Conservation (phyloP, 768 basidiomycete genomes). For the Pleurotus platypus region DNA sequence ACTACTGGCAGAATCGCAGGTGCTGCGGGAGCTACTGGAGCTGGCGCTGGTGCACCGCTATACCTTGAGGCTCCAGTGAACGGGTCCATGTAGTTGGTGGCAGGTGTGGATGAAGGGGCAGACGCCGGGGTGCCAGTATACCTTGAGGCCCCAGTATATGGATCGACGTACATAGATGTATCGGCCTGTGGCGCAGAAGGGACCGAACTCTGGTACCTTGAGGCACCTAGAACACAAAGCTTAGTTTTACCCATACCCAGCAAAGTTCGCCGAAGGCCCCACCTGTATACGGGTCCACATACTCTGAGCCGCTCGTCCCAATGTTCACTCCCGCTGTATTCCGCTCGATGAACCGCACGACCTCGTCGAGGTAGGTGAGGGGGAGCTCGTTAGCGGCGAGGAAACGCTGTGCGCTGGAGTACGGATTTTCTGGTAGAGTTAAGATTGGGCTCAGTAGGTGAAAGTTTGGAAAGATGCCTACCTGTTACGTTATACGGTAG, state of each 20-base stretch:
- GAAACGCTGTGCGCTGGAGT: slow-evolving; percentile 85
- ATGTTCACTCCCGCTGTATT: slow-evolving; percentile 80
- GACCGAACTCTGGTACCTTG: slow-evolving; percentile 1
- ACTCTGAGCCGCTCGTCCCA: slow-evolving; percentile 54
- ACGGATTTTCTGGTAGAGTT: slow-evolving; percentile 77
- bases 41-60: slow-evolving; percentile 35
- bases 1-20: slow-evolving; percentile 53
- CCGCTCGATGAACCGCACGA: slow-evolving; percentile 91
- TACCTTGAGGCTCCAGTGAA: slow-evolving; percentile 71
- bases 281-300: slow-evolving; percentile 90
- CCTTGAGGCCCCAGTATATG: slow-evolving; percentile 52
- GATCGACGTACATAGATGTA: slow-evolving; percentile 7
- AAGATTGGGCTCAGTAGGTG: not conserved
- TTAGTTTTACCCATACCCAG: slow-evolving; percentile 16
- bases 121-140: slow-evolving; percentile 42
- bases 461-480: slow-evolving; percentile 25
- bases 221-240: slow-evolving; percentile 5
- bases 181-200: not conserved
- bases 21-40: slow-evolving; percentile 27
- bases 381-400: slow-evolving; percentile 82
- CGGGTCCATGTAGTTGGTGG: slow-evolving; percentile 51
- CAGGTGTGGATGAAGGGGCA: slow-evolving; percentile 23
- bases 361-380: slow-evolving; percentile 78
- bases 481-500: slow-evolving; percentile 90
- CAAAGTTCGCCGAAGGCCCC: not conserved